Evolutionary conservation across 2,329 filamentous ascomycete species (phyloP), one percentile per base, ranked within the genome.

Genomic region (Colletotrichum euphorbiae): DNA sequence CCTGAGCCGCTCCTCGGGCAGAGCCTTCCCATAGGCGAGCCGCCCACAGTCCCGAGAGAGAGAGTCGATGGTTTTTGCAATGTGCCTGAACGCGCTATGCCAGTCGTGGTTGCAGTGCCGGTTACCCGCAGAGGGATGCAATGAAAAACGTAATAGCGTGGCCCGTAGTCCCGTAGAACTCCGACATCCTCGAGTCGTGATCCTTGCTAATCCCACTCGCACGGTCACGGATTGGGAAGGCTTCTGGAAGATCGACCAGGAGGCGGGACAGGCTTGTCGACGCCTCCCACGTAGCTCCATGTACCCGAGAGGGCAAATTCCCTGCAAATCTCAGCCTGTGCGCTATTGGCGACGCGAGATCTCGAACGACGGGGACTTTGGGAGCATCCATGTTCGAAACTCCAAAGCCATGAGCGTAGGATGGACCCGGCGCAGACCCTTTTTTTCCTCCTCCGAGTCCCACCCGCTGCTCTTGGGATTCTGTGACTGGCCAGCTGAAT

Each of bases 161-260:
- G 40, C 28, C 33, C 7, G 6, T 36, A 19, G 60, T 68, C 65
- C 64, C 65, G 60, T 64, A 48, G 45, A 68, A 57, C 65, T 31
- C 65, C 65, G 65, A 68, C 28, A 19, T 48, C 9, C 52, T 68
- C 15, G 60, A 68, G 60, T 64, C 65, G 60, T 55, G 28, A 59
- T 52, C 65, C 65, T 11, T 31, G 60, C 7, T 17, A 19, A 42
- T 57, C 46, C 51, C 52, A 58, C 65, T 40, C n/a, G 31, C 19
- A n/a, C 31, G 12, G 52, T 64, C 52, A 40, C 61, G 9, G n/a
- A 17, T 68, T 40, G 13, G 65, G 65, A 64, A 68, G 52, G 60
- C 65, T 68, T 68, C 65, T 68, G 65, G 65, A 68, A 68, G 65
- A 68, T 68, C 65, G 45, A 42, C 52, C 19, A 6, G 38, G 55